phyloP scores from a whole-genome alignment of 345 rosid genomes.

The Melaleuca alternifolia region DNA sequence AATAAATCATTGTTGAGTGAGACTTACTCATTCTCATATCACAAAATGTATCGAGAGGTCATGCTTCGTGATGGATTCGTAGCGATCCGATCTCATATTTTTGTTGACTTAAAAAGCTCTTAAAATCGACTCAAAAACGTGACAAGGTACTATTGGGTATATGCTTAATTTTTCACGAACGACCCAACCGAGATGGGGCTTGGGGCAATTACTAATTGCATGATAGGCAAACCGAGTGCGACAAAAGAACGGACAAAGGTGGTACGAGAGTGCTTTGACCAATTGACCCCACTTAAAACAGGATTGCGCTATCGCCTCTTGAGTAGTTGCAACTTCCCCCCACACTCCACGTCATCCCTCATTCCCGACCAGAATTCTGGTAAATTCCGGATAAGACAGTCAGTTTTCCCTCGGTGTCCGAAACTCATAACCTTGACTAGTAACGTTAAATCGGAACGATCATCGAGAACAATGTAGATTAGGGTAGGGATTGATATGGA shows the following conservation, averaged over 20 bases:
- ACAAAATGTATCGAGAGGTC: not conserved
- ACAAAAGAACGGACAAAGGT: not conserved
- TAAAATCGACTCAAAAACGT: not conserved
- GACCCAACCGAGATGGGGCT: not conserved
- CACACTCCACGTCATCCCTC: not conserved
- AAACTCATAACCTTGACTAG: not conserved
- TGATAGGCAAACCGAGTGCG: not conserved
- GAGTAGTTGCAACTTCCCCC: not conserved
- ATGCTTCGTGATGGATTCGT: not conserved
- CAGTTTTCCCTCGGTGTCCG: not conserved
- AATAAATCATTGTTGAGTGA: rapidly evolving
- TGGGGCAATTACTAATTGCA: not conserved
- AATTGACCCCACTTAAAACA: not conserved
- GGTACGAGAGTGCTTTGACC: not conserved
- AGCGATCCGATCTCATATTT: not conserved
- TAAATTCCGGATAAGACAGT: not conserved
- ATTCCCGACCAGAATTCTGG: not conserved
- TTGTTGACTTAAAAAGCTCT: not conserved
- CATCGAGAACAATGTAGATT: not conserved
- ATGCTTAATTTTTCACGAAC: not conserved
- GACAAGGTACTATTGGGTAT: not conserved
- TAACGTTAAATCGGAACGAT: not conserved
- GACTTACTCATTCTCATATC: not conserved
- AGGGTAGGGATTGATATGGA: not conserved
- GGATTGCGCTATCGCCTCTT: not conserved